These are phyloP conservation scores for Ceratocystis diversiconidia DNA, from an alignment of 2,329 filamentous ascomycete genomes.

Conservation along the genomic window DNA sequence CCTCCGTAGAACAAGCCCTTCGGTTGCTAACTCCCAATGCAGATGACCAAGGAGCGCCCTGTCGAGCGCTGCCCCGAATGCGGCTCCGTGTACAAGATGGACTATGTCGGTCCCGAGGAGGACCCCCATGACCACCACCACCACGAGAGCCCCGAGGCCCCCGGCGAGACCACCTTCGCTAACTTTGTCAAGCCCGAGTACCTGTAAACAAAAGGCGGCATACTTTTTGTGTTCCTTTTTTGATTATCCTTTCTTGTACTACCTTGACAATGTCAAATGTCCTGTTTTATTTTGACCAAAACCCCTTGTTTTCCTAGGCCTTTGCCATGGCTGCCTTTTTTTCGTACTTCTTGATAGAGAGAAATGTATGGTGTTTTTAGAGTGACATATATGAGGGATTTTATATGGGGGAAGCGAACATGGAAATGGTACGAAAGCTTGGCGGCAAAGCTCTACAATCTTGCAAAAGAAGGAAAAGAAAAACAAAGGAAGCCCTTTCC, in stretches of 20 bases:
- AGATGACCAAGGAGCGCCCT: slow-evolving; percentile 81
- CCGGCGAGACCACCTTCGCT: slow-evolving; percentile 67
- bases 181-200: slow-evolving; percentile 94
- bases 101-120: slow-evolving; percentile 77
- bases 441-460: too few species aligned
- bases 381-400: neutral
- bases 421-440: neutral
- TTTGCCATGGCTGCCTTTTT: neutral
- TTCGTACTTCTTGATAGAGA: slow-evolving; percentile 9
- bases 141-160: slow-evolving; percentile 60
- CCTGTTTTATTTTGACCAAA: slow-evolving; percentile 11
- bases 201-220: slow-evolving; percentile 41
- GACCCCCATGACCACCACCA: slow-evolving; percentile 48
- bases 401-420: neutral
- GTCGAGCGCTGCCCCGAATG: slow-evolving; percentile 94
- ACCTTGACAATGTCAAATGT: slow-evolving; percentile 7
- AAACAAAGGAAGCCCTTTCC: neutral
- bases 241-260: slow-evolving; percentile 4
- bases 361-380: slow-evolving; percentile 7
- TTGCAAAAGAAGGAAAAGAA: too few species aligned
- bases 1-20: neutral
- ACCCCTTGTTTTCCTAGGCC: neutral
- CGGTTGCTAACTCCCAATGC: neutral
- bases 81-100: slow-evolving; percentile 93
- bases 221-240: neutral